Evolutionary conservation across 768 basidiomycete species (phyloP), one percentile per base, ranked within the genome.

Genomic region (Tylopilus sp.): DNA sequence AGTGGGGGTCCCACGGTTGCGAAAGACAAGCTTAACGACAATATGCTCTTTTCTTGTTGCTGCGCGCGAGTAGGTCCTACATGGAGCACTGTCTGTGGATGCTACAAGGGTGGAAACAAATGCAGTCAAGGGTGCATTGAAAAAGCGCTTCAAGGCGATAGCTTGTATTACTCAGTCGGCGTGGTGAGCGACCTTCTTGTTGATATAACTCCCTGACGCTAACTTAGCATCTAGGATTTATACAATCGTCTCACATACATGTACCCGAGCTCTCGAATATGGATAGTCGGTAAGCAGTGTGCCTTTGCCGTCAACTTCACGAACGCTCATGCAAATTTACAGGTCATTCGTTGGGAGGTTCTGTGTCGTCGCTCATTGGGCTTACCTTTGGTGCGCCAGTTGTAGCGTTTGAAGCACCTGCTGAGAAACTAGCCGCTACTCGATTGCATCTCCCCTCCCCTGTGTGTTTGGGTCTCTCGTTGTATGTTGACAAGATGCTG

Each of bases 21-120:
- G 62, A 97, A 88, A 69, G 95, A 98, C 74, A 95, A 94, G 71
- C 69, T 86, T 51, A 98, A 98, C 70, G 95, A 98, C 61, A 98
- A 95, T 63, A 72, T 95, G n/a, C 72, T 98, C 30, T 95, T 95
- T 73, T 88, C 91, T 4, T 98, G 95, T 69, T 98, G 95, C 68
- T 98, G 95, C 62, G 95, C 93, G 2, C 79, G 88, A 7, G 90
- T 98, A n/a, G 91, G 89, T 30, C 90, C 92, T 47, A 91, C 91
- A 0, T 98, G 95, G 95, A 82, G 80, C 18, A 78, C 95, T 0
- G 95, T 97, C 1, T 98, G 95, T 65, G 86, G 81, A 44, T 98
- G 95, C 69, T 87, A 86, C 63, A 73, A 82, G 7, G 81, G 90
- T 2, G 72, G 78, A 13, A 81, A 83, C 67, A 85, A 81, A 55